Percentiles rank a stretch among this genome's conserved stretches.
Conservation (phyloP, 108 stramenopile species). For the Skeletonema menzelii region DNA sequence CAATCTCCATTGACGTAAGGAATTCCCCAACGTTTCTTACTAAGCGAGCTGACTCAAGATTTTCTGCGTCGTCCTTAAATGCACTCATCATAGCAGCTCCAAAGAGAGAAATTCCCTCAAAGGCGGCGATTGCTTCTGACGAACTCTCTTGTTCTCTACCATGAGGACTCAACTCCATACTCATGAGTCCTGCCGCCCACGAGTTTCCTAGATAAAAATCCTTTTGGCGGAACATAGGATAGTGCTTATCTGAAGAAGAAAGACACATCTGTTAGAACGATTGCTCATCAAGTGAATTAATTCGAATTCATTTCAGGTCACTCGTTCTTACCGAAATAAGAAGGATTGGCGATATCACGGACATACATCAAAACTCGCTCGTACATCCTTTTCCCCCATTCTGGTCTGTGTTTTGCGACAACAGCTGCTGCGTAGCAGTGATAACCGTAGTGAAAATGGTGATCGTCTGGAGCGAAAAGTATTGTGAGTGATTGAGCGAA, state of each 20-base stretch:
- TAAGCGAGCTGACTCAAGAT: constrained; percentile 45
- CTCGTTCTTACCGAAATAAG: no score
- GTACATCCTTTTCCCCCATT: constrained; percentile 84
- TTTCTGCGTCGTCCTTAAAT: constrained; percentile 47
- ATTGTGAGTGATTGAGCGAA: no score
- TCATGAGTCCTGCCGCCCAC: constrained; percentile 92
- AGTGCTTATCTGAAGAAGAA: constrained; percentile 85
- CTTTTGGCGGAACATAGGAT: constrained; percentile 90
- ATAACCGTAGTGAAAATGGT: constrained; percentile 74
- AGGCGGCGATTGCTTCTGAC: constrained; percentile 93
- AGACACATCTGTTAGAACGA: no score
- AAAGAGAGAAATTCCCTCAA: constrained; percentile 90
- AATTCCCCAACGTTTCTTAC: constrained; percentile 75
- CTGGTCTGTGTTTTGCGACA: constrained; percentile 82
- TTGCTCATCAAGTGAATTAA: no score
- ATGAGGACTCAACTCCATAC: constrained; percentile 77
- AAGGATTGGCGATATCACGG: constrained; percentile 94
- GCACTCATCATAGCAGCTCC: constrained; percentile 77
- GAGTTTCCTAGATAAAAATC: constrained; percentile 89
- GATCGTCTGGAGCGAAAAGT: no score
- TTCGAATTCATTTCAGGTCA: no score
- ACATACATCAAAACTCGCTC: constrained; percentile 85
- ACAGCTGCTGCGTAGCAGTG: constrained; percentile 91
- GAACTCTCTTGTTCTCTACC: constrained; percentile 95
- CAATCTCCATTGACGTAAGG: constrained; percentile 83